Evolutionary conservation across 108 stramenopile species (phyloP).

Genomic region (Cyclotella sp.): DNA sequence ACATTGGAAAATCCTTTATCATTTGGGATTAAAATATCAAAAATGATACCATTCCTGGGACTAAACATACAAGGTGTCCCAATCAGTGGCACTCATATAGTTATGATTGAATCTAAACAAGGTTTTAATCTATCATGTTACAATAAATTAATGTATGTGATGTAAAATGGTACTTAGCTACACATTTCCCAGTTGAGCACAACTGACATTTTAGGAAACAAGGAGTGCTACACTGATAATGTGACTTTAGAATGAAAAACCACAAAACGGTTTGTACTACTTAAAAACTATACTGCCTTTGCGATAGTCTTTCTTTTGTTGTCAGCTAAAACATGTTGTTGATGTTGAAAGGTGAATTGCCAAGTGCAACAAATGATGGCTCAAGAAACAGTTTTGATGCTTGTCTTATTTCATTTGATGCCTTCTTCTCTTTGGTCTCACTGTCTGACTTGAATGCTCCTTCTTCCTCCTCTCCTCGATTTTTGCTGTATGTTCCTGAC

Average conservation of each 20-base stretch:
- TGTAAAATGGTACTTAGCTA: too few species aligned
- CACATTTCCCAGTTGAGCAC: too few species aligned
- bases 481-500: constrained; percentile 80
- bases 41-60: too few species aligned
- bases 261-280: too few species aligned
- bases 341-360: constrained; percentile 29
- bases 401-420: constrained; percentile 54
- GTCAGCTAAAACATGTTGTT: constrained; percentile 3
- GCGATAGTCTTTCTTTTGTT: not conserved
- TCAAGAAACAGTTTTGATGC: constrained; percentile 69
- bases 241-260: not conserved
- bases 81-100: too few species aligned
- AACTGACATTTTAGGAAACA: not conserved
- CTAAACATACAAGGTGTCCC: too few species aligned
- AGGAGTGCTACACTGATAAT: not conserved
- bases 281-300: not conserved
- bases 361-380: constrained; percentile 58
- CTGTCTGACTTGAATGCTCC: constrained; percentile 69
- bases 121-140: too few species aligned
- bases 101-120: too few species aligned
- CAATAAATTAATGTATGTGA: too few species aligned
- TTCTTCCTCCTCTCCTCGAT: constrained; percentile 47
- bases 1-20: too few species aligned
- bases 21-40: too few species aligned
- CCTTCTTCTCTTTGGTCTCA: constrained; percentile 68